Percentiles rank a stretch among this genome's conserved stretches.
Evolutionary conservation across 805 yeast genomes (phyloP).

Genomic region (Saccharomycopsis vini): DNA sequence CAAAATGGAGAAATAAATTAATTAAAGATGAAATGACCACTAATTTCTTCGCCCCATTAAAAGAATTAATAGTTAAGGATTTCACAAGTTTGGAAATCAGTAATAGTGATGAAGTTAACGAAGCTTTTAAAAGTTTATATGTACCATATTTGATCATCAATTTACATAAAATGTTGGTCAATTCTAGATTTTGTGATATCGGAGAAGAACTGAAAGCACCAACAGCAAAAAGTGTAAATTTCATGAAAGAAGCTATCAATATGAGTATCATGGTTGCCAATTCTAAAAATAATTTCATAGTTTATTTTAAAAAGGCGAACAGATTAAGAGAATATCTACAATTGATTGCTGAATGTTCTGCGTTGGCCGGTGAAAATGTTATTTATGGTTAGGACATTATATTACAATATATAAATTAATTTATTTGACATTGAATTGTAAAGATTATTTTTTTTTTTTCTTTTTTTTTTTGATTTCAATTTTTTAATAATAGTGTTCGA

Average conservation of each 20-base stretch:
- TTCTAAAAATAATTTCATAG: constrained; percentile 52
- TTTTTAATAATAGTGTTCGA: too few species aligned
- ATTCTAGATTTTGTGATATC: constrained; percentile 27
- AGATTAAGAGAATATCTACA: constrained; percentile 45
- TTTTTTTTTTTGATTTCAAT: neutral
- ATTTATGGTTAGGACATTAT: constrained; percentile 26
- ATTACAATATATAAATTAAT: too few species aligned
- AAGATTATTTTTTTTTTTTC: too few species aligned
- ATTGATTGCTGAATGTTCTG: constrained; percentile 48
- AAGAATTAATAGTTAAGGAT: constrained; percentile 9
- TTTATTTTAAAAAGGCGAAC: constrained; percentile 50
- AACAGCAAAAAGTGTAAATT: constrained; percentile 23
- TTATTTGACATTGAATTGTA: too few species aligned
- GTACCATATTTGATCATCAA: constrained; percentile 67
- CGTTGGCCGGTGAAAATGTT: constrained; percentile 43
- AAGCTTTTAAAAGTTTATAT: constrained; percentile 55
- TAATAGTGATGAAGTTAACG: constrained; percentile 33
- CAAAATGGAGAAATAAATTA: constrained; percentile 6
- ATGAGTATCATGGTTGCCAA: constrained; percentile 60
- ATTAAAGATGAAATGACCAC: constrained; percentile 13
- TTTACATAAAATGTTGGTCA: constrained; percentile 46
- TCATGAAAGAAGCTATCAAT: constrained; percentile 47
- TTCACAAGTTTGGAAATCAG: constrained; percentile 6
- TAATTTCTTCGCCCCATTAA: constrained; percentile 12
- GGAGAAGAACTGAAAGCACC: constrained; percentile 1